These are phyloP conservation scores for Fusarium sambucinum DNA, from an alignment of 2,329 filamentous ascomycete species.

Conservation along the genomic window DNA sequence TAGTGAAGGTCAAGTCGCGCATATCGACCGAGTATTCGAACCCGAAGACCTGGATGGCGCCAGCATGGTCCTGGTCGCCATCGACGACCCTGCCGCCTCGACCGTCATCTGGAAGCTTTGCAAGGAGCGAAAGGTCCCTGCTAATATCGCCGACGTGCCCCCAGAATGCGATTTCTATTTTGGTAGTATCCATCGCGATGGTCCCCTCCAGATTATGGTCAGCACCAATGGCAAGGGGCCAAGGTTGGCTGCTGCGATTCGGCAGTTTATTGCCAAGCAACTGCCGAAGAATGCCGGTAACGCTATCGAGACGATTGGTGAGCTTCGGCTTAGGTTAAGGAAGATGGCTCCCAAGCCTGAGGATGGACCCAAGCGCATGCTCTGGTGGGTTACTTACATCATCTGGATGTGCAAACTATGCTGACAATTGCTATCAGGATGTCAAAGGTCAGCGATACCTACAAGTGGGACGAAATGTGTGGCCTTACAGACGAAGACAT, in stretches of 20 bases:
- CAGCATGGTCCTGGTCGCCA: conserved; percentile 91
- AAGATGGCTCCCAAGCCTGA: conserved; percentile 77
- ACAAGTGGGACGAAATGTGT: conserved; percentile 86
- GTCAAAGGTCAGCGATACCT: conserved; percentile 89
- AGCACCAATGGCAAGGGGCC: conserved; percentile 98
- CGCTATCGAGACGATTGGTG: conserved; percentile 87
- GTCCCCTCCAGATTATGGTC: conserved; percentile 97
- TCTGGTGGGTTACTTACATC: conserved; percentile 70
- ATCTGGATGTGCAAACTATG: background rate
- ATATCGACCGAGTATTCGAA: conserved; percentile 86
- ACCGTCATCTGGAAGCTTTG: conserved; percentile 93
- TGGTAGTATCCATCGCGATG: conserved; percentile 93
- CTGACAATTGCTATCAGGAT: conserved; percentile 70
- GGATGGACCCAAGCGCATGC: conserved; percentile 89
- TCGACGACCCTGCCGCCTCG: conserved; percentile 94
- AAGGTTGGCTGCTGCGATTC: conserved; percentile 86
- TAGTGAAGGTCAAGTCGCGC: conserved; percentile 77
- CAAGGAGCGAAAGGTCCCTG: conserved; percentile 84
- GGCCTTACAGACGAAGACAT: conserved; percentile 86
- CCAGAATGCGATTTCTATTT: conserved; percentile 99
- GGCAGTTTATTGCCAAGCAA: conserved; percentile 80
- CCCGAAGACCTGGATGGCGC: conserved; percentile 84
- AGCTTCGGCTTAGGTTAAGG: conserved; percentile 81
- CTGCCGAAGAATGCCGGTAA: conserved; percentile 85
- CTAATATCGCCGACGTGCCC: conserved; percentile 97